Percentiles rank a stretch among this genome's conserved stretches.
Evolutionary conservation across 495 filamentous ascomycete species (phyloP).

Genomic region (Wilcoxina mikolae): DNA sequence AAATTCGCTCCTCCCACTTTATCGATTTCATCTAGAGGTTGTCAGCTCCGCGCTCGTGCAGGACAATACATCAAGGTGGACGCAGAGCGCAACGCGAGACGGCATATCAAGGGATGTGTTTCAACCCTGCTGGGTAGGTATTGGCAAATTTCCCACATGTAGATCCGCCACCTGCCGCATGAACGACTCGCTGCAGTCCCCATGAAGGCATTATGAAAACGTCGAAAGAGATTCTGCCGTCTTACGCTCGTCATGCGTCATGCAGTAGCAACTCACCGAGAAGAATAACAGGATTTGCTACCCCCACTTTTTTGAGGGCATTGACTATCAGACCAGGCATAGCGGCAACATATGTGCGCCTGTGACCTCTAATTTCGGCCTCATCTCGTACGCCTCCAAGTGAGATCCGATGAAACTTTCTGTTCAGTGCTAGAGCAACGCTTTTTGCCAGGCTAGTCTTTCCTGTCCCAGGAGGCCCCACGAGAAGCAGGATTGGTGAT

Average conservation of each 20-base stretch:
- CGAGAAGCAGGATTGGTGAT: slow-evolving; percentile 85
- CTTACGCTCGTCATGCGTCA: too few relatives aligned
- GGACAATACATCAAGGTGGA: too few relatives aligned
- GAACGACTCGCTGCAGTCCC: too few relatives aligned
- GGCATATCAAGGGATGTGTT: too few relatives aligned
- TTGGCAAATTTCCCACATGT: background rate
- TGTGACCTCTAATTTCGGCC: slow-evolving; percentile 90
- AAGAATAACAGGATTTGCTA: slow-evolving; percentile 89
- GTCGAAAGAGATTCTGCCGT: slow-evolving; percentile 6
- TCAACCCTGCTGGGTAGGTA: too few relatives aligned
- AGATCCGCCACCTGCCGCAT: background rate
- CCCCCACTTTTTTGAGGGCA: slow-evolving; percentile 89
- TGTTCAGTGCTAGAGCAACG: slow-evolving; percentile 74
- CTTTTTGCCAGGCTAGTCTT: slow-evolving; percentile 95
- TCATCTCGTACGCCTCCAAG: slow-evolving; percentile 93
- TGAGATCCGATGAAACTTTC: slow-evolving; percentile 95
- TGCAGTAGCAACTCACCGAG: slow-evolving; percentile 40
- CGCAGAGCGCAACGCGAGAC: too few relatives aligned
- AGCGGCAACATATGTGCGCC: slow-evolving; percentile 92
- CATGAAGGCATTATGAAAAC: too few relatives aligned
- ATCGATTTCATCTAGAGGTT: slow-evolving; percentile 70
- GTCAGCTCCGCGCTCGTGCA: background rate
- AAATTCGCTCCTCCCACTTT: slow-evolving; percentile 86
- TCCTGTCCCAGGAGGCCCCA: slow-evolving; percentile 87
- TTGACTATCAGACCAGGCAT: slow-evolving; percentile 95